phyloP scores from a whole-genome alignment of 306 rosid species.

The Sicyos edulis region DNA sequence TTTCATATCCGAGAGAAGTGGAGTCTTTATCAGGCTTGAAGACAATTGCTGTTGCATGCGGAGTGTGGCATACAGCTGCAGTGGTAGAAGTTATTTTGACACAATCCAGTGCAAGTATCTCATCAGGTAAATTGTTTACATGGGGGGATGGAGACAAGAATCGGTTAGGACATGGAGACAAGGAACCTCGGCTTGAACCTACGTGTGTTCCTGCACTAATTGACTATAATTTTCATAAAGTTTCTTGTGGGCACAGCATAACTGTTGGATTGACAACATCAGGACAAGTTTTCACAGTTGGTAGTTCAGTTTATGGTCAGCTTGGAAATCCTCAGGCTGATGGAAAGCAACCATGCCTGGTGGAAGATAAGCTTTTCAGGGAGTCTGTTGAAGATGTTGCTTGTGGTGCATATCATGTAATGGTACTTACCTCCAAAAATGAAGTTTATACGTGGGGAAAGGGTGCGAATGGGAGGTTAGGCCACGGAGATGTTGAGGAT shows the following conservation, averaged over 20 bases:
- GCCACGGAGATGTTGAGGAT: constrained; percentile 84
- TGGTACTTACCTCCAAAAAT: constrained; percentile 77
- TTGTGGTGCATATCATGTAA: constrained; percentile 96
- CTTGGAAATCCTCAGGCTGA: constrained; percentile 75
- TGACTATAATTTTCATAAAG: constrained; percentile 78
- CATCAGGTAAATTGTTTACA: constrained; percentile 92
- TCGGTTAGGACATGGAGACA: constrained; percentile 94
- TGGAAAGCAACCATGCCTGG: constrained; percentile 66
- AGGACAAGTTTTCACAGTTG: constrained; percentile 88
- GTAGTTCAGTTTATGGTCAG: constrained; percentile 94
- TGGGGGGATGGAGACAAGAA: constrained; percentile 99
- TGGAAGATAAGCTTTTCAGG: constrained; percentile 71
- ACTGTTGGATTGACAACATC: constrained; percentile 81
- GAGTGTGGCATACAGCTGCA: constrained; percentile 99
- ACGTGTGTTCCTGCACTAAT: constrained; percentile 80
- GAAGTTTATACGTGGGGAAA: constrained; percentile 99
- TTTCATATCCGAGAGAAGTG: constrained; percentile 84
- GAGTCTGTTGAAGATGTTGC: constrained; percentile 89
- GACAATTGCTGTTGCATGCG: constrained; percentile 89
- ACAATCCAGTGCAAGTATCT: constrained; percentile 70
- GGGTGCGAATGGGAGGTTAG: constrained; percentile 96
- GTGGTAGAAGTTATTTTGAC: constrained; percentile 91
- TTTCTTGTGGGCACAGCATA: constrained; percentile 89
- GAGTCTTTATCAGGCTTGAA: constrained; percentile 95
- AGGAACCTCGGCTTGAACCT: constrained; percentile 83